Evolutionary conservation across 306 rosid genomes (phyloP).

Genomic region (Prunus campanulata): DNA sequence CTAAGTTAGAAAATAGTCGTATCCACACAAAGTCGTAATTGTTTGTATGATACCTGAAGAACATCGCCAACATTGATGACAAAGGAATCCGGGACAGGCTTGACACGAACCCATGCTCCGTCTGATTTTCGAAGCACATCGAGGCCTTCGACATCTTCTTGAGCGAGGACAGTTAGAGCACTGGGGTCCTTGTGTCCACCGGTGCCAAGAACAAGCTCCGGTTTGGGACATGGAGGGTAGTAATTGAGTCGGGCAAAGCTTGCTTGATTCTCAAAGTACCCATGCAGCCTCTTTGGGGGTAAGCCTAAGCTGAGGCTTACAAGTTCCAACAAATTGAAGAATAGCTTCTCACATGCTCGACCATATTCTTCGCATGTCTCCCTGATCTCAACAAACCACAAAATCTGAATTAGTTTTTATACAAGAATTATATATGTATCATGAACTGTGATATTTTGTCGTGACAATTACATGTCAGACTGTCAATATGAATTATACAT

Average conservation of each 20-base stretch:
- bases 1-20: too few relatives aligned
- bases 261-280: constrained; percentile 4
- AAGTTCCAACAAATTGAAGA: background rate
- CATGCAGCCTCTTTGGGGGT: background rate
- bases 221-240: constrained; percentile 1
- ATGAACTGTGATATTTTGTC: too few relatives aligned
- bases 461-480: background rate
- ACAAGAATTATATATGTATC: too few relatives aligned
- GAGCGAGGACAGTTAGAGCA: constrained; percentile 1
- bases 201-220: constrained; percentile 1
- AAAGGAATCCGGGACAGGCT: constrained; percentile 2
- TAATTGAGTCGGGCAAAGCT: constrained; percentile 3
- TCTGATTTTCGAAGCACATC: constrained; percentile 3
- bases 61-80: constrained; percentile 5
- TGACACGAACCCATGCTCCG: constrained; percentile 3
- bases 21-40: too few relatives aligned
- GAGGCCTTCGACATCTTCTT: constrained; percentile 9
- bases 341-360: background rate
- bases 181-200: constrained; percentile 6
- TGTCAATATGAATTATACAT: background rate
- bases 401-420: too few relatives aligned
- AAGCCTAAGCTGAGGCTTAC: constrained; percentile 6
- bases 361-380: constrained; percentile 2
- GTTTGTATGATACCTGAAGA: background rate
- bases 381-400: background rate